Base-by-base conservation (phyloP, 225 moss, liverwort and hornwort species). In the Climacium dendroides region DNA sequence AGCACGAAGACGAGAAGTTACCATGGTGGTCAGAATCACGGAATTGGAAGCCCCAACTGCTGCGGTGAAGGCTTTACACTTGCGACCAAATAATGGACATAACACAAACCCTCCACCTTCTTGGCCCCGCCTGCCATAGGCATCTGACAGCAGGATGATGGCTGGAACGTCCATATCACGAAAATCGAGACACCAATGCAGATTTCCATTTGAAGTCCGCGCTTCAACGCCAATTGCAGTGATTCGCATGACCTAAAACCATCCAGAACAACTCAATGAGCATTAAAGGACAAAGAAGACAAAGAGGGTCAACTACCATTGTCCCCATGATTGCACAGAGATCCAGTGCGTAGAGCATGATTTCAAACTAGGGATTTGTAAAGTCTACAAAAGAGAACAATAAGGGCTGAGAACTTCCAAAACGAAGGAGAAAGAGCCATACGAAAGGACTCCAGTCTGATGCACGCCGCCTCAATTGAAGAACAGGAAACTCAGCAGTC, bases 41-140 rank as follows among this genome's bases (percentile, higher is more conserved):
- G 94, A 92, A 87, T 97, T 97, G 32, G 97, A 97, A 87, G 82
- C 90, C 83, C 96, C 97, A 24, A 90, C 74, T 77, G 91, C 93
- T 77, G 96, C 96, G 81, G 96, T 95, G 85, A 97, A 96, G 72
- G 97, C 97, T 89, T 97, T 97, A 92, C 97, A 94, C 89, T 97
- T 97, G 78, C 97, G 94, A 83, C 95, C 96, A 91, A 93, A 97
- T 81, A 97, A 86, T 66, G 97, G 97, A 66, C 97, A 97, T 82
- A 97, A 89, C 37, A 97, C 96, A 95, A 97, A 97, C 81, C 97
- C 97, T 92, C 96, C 97, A 87, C 96, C 95, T 93, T 97, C 97
- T 71, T 93, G 90, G 77, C 96, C 97, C 87, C 96, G 96, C 89
- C 94, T 90, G 72, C 97, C 94, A 87, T 92, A 97, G 62, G 91